These are phyloP conservation scores for Gastrolobium bilobum DNA, from an alignment of 306 rosid species.

Conservation along the genomic window DNA sequence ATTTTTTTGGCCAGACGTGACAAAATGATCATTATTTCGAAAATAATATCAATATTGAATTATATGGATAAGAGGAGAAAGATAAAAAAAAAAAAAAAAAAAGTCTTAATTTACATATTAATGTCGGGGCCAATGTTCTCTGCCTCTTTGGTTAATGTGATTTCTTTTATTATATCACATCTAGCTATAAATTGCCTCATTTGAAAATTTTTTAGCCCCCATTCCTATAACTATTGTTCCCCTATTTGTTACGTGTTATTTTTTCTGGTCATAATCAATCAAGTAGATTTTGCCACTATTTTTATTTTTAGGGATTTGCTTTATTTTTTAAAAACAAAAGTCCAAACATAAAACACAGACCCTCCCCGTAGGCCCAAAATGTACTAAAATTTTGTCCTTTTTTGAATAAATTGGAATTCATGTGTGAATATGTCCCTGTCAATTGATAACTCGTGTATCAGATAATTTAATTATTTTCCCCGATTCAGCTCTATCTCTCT, in stretches of 20 bases:
- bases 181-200: conserved; percentile 12
- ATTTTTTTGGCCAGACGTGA: too few relatives aligned
- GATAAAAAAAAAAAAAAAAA: too few relatives aligned
- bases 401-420: conserved; percentile 5
- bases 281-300: neutral
- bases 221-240: neutral
- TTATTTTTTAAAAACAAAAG: conserved; percentile 21
- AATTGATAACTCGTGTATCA: conserved; percentile 28
- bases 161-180: conserved; percentile 14
- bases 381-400: conserved; percentile 22
- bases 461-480: conserved; percentile 46
- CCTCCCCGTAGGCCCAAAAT: neutral
- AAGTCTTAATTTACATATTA: conserved; percentile 15
- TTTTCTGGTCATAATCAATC: conserved; percentile 23
- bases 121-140: conserved; percentile 35
- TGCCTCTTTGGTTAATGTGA: conserved; percentile 36
- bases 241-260: conserved; percentile 11
- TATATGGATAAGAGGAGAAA: neutral
- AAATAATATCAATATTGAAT: neutral
- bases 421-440: conserved; percentile 44
- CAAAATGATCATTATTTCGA: too few relatives aligned
- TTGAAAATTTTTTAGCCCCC: conserved; percentile 26
- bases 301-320: neutral
- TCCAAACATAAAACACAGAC: conserved; percentile 10
- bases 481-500: conserved; percentile 30